Evolutionary conservation across 1,284 basidiomycete species (phyloP).

Genomic region (Cutaneotrichosporon sp.): DNA sequence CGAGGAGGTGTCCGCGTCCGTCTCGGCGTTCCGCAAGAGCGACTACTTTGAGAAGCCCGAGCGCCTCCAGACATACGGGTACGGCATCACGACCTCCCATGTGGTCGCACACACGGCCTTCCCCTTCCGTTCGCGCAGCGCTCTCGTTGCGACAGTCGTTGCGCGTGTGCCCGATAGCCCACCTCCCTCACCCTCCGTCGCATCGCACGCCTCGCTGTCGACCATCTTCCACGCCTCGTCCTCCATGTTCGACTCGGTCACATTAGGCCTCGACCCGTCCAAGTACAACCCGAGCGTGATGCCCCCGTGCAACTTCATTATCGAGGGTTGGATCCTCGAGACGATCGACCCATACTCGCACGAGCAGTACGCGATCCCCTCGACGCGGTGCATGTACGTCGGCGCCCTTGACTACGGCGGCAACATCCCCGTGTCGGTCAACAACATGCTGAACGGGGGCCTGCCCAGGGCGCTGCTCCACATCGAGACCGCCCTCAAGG

Average conservation of each 20-base stretch:
- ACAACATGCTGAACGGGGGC: conserved; percentile 80
- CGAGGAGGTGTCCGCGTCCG: conserved; percentile 77
- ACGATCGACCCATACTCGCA: conserved; percentile 95
- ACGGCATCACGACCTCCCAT: conserved; percentile 64
- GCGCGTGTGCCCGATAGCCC: conserved; percentile 62
- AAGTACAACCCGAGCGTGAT: conserved; percentile 78
- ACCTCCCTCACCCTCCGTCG: conserved; percentile 52
- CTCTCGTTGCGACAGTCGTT: conserved; percentile 74
- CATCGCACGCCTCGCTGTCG: conserved; percentile 51
- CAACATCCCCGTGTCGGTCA: conserved; percentile 80
- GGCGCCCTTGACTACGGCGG: conserved; percentile 88
- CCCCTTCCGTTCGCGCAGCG: conserved; percentile 86
- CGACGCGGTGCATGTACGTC: conserved; percentile 84
- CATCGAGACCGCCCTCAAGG: conserved; percentile 70
- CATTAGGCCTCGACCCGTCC: conserved; percentile 57
- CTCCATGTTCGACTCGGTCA: conserved; percentile 67
- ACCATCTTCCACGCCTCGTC: conserved; percentile 75
- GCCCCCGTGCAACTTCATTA: conserved; percentile 76
- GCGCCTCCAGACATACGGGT: conserved; percentile 78
- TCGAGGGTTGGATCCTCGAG: conserved; percentile 97
- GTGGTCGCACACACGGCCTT: conserved; percentile 67
- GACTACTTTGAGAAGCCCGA: conserved; percentile 61
- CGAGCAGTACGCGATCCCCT: conserved; percentile 93
- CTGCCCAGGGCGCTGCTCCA: conserved; percentile 68
- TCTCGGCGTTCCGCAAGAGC: conserved; percentile 58